Evolutionary conservation across 345 rosid genomes (phyloP).

Genomic region (Turritis glabra): DNA sequence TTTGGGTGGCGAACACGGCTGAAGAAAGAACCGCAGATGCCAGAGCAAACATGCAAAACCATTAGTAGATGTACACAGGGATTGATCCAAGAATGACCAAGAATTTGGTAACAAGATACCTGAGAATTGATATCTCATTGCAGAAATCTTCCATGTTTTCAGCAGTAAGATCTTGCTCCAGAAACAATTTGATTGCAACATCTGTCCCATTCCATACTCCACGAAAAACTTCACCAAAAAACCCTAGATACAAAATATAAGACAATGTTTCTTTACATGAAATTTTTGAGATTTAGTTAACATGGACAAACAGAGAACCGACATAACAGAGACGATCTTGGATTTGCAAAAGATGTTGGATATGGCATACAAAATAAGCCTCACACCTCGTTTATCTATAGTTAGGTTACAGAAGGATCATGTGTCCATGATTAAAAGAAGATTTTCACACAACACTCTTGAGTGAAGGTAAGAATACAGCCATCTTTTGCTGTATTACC

Average conservation of each 20-base stretch:
- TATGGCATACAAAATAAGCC: neutral
- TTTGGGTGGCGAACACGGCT: conserved; percentile 99
- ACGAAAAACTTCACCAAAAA: conserved; percentile 98
- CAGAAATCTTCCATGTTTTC: conserved; percentile 99
- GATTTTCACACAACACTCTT: neutral
- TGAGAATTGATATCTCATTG: conserved; percentile 95
- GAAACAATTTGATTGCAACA: conserved; percentile 94
- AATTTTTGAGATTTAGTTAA: neutral
- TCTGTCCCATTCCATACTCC: conserved; percentile 99
- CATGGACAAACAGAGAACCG: neutral
- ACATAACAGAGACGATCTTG: conserved; percentile 7
- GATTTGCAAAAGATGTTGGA: neutral
- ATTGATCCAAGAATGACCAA: conserved; percentile 34
- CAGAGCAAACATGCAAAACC: conserved; percentile 32
- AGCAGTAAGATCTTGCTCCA: conserved; percentile 97
- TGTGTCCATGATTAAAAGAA: neutral
- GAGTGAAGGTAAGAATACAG: neutral
- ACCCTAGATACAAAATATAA: conserved; percentile 49
- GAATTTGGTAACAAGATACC: conserved; percentile 47
- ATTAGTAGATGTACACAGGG: conserved; percentile 40
- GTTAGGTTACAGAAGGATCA: neutral
- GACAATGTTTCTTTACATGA: neutral
- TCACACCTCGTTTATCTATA: neutral
- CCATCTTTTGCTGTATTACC: neutral
- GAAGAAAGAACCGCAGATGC: conserved; percentile 43